A percentile compares a stretch with the other conserved stretches of the same genome.
Evolutionary conservation across 2,329 filamentous ascomycete species (phyloP).

Genomic region (Didymella glomerata): DNA sequence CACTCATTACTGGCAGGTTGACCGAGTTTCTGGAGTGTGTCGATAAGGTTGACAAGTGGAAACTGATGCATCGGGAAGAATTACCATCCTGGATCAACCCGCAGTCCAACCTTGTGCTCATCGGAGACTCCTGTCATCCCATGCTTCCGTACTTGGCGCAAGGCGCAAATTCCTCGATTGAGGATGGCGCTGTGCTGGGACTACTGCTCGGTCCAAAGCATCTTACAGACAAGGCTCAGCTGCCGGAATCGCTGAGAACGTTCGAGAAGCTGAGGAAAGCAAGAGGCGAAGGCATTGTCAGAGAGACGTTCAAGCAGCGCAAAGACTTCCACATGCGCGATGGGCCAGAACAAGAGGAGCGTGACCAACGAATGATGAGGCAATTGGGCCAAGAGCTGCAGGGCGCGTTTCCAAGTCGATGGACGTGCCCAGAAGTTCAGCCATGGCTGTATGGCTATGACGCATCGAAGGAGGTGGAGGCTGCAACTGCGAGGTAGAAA

Average conservation of each 20-base stretch:
- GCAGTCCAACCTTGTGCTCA: slow-evolving; percentile 66
- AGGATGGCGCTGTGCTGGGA: slow-evolving; percentile 73
- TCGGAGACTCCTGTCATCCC: slow-evolving; percentile 46
- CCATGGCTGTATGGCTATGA: slow-evolving; percentile 50
- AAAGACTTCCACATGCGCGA: slow-evolving; percentile 55
- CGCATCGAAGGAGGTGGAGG: slow-evolving; percentile 43
- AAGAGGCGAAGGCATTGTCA: slow-evolving; percentile 64
- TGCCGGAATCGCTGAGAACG: slow-evolving; percentile 53
- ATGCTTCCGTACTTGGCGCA: slow-evolving; percentile 49
- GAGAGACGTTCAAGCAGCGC: slow-evolving; percentile 66
- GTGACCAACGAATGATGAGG: slow-evolving; percentile 66
- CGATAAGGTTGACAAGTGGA: slow-evolving; percentile 72
- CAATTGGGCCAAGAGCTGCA: slow-evolving; percentile 61
- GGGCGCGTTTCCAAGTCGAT: slow-evolving; percentile 69
- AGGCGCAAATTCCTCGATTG: slow-evolving; percentile 70
- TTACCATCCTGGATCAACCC: slow-evolving; percentile 50
- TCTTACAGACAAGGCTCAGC: slow-evolving; percentile 26
- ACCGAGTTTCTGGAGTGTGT: slow-evolving; percentile 54
- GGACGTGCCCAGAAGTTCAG: slow-evolving; percentile 54
- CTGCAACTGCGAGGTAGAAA: slow-evolving; percentile 18
- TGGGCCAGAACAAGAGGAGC: slow-evolving; percentile 64
- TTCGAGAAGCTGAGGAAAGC: slow-evolving; percentile 59
- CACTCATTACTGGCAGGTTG: slow-evolving; percentile 25
- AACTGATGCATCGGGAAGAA: slow-evolving; percentile 64
- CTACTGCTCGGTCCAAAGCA: slow-evolving; percentile 55